phyloP scores from a whole-genome alignment of 352 stramenopile genomes.

The Pythium aquatile region DNA sequence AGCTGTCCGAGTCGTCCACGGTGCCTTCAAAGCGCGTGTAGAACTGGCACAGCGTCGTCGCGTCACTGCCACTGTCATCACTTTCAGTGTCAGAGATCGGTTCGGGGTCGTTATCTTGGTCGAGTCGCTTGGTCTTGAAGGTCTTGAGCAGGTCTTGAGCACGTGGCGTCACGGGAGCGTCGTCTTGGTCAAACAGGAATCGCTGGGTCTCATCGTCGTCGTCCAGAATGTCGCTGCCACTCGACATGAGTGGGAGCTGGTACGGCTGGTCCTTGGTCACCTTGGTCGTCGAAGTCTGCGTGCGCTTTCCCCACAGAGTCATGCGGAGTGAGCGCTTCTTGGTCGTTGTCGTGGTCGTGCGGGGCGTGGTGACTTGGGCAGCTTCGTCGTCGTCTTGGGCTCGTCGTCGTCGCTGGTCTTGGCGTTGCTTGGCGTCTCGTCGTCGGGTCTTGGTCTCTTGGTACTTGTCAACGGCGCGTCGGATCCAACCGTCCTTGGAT shows the following conservation, averaged over 20 bases:
- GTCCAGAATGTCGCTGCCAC: conserved; percentile 15
- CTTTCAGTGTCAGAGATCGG: conserved; percentile 31
- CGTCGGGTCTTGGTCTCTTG: conserved; percentile 27
- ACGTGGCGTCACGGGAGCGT: not conserved
- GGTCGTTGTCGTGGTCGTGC: conserved; percentile 10
- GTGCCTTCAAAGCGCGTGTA: conserved; percentile 21
- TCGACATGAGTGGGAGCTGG: conserved; percentile 25
- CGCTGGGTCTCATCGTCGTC: conserved; percentile 26
- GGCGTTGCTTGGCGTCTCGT: conserved; percentile 18
- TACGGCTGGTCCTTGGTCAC: conserved; percentile 27
- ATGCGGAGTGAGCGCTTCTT: conserved; percentile 29
- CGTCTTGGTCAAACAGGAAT: conserved; percentile 23
- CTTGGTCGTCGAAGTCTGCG: not conserved
- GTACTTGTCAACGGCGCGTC: conserved; percentile 26
- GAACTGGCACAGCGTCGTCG: conserved; percentile 23
- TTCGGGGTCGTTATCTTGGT: conserved; percentile 11
- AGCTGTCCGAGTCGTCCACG: conserved; percentile 1
- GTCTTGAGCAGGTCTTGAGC: conserved; percentile 20
- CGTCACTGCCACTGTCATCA: conserved; percentile 27
- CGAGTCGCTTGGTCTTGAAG: conserved; percentile 7
- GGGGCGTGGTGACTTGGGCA: not conserved
- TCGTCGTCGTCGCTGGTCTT: conserved; percentile 6
- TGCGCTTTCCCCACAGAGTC: conserved; percentile 21
- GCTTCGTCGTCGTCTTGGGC: not conserved
- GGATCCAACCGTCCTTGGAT: conserved; percentile 22